Conservation (phyloP, 2,329 filamentous ascomycete species). For the Diaporthe aspalathi region DNA sequence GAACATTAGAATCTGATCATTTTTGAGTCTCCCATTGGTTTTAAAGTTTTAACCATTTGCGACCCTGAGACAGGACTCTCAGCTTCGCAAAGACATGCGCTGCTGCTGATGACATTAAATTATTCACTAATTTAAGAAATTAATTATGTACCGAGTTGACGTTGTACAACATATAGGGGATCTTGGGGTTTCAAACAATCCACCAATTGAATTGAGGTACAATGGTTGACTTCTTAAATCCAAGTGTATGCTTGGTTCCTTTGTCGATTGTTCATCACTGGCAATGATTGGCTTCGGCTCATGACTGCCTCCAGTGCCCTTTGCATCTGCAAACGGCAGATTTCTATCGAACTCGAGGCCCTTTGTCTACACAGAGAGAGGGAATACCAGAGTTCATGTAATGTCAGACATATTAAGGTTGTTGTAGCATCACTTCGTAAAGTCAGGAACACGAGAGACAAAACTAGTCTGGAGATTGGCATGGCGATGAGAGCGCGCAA, state of each 20-base stretch:
- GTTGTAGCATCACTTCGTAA: too few species aligned
- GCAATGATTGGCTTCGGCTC: neutral
- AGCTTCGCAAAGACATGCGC: too few species aligned
- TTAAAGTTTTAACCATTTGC: too few species aligned
- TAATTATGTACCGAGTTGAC: too few species aligned
- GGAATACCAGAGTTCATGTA: too few species aligned
- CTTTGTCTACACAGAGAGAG: neutral
- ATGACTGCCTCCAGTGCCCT: too few species aligned
- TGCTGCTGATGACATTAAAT: too few species aligned
- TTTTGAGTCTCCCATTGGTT: neutral
- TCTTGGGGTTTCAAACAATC: neutral
- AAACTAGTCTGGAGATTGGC: neutral
- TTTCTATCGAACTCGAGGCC: neutral
- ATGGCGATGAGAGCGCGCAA: neutral
- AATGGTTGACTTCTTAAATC: too few species aligned
- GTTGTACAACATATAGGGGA: neutral
- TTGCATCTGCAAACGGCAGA: neutral
- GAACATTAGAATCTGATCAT: neutral
- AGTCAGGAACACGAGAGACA: neutral
- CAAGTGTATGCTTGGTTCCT: too few species aligned
- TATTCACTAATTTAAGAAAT: too few species aligned
- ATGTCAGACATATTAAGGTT: neutral
- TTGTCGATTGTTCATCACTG: neutral
- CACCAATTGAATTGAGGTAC: neutral
- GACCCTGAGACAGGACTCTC: too few species aligned